Base-by-base conservation (phyloP, 108 stramenopile genomes). In the Hondaea fermentalgiana region DNA sequence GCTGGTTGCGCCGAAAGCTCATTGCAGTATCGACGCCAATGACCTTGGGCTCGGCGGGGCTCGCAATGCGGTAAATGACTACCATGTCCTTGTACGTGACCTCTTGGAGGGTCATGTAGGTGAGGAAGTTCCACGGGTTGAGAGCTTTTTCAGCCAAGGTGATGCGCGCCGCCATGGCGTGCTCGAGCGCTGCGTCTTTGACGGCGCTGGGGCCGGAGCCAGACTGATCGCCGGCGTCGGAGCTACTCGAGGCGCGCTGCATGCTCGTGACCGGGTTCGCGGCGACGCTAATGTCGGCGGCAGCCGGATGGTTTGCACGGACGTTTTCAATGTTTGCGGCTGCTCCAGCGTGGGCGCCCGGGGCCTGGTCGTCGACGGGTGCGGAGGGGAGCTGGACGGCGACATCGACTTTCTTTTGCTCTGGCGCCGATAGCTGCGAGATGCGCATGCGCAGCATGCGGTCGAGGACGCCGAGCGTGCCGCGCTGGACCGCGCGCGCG, bases 21-120 rank as follows among this genome's bases (percentile, higher is more conserved):
- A 53, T 47, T 3, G 76, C 76, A 12, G 45, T 53, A 16, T 83
- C 49, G n/a, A 83, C 49, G 45, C 51, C 76, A 3, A 83, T 83
- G n/a, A 53, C 51, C 23, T 47, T 53, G 2, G 76, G 76, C 28
- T 6, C 76, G 49, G 8, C 23, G 12, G 76, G 76, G 19, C 49
- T 6, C 12, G 51, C 76, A 3, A 53, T 16, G 25, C 76, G 45
- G 76, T 53, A 83, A 53, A 83, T 83, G 49, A 83, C 76, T 4
- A 83, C 76, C 49, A 83, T 53, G 45, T 83, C 49, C 76, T 83
- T 83, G 76, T 53, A 83, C 6, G 76, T 83, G 51, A 53, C 49
- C 28, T 83, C 76, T 53, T 83, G 76, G 19, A 83, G 76, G 51
- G 76, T 83, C n/a, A 83, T 53, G n/a, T 83, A 12, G 12, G 76